Evolutionary conservation across 2,329 filamentous ascomycete species (phyloP), one percentile per base, ranked within the genome.

Genomic region (Alternaria solani): DNA sequence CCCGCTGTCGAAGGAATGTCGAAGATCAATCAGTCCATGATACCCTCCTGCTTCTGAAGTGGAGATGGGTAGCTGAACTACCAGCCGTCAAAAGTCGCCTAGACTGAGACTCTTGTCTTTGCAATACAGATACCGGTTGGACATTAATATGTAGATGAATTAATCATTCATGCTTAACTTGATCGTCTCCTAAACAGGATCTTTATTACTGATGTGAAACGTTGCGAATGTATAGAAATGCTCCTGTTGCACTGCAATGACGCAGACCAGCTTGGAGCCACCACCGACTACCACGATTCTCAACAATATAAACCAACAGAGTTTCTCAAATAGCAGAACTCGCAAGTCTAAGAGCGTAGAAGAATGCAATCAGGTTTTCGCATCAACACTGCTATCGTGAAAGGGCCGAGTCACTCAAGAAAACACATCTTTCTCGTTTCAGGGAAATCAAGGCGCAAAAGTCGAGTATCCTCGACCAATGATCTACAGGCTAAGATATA

Each of bases 101-200:
- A 68, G 69, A 72, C 71, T 42, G 47, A 75, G 72, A 75, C 51
- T 70, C 64, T 60, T 76, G 72, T 70, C 73, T 72, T 67, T 66
- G 73, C 71, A 70, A 72, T 73, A 77, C 75, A 76, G 74, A 77
- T 75, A 69, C 73, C 71, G 71, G 70, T 62, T 64, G 67, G 63
- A 76, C 70, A 76, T 68, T 26, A 4, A 14, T 28, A 39, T 25
- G 51, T 41, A 54, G 48, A 38, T 42, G 18, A 49, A 49, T 43
- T 8, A 23, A 7, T 25, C 4, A 5, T 36, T n/a, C 7, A n/a
- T n/a, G 18, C 30, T 36, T n/a, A 9, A 16, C 16, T 48, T 16
- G 0, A 5, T 28, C 43, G 36, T 39, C 36, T 18, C n/a, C 8
- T 2, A n/a, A 23, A 23, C 20, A 23, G 20, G 20, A 23, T 23